Evolutionary conservation across 495 filamentous ascomycete species (phyloP), one percentile per base, ranked within the genome.

Genomic region (Penicillium dipodomyicola): DNA sequence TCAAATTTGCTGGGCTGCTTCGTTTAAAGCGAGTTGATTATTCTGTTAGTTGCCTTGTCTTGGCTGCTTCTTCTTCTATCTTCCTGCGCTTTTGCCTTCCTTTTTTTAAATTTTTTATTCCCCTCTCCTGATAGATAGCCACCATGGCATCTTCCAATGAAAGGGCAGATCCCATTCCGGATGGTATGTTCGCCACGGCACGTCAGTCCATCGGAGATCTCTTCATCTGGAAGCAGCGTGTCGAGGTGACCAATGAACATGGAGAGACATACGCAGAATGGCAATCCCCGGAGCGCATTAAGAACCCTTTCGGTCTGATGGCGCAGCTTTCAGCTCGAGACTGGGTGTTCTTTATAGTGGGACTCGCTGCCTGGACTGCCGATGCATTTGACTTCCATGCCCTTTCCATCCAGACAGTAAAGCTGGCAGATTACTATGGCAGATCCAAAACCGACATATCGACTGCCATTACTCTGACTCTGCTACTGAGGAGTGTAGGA

Each of bases 331-430:
- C 75, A 8, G 72, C 64, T 6, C 69, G 68, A 12, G 77, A 82
- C 60, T 89, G 85, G 86, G 54, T 84, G 17, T 87, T 82, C 66
- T 88, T 88, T 63, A 41, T 85, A 17, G 83, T 86, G 11, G 85
- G 84, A 20, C 77, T 88, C 62, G 54, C 68, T 12, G 81, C 86
- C 4, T 90, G 85, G 86, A 84, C 79, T 15, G 83, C 84, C 14
- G 87, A 89, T 67, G 86, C 85, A 5, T 89, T 87, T 68, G 89
- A 92, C 69, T 91, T 91, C 69, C 85, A 90, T 65, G 84, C 88
- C 4, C 74, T 92, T 5, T 84, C 86, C 5, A 87, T 91, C 53
- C 87, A 88, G 56, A 82, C 84, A 15, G 77, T 80, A 47, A 87
- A 88, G 67, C 75, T 91, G 33, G 79, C 88, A 1, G 72, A 80